phyloP scores from a whole-genome alignment of 306 rosid species.

The Trifolium repens region DNA sequence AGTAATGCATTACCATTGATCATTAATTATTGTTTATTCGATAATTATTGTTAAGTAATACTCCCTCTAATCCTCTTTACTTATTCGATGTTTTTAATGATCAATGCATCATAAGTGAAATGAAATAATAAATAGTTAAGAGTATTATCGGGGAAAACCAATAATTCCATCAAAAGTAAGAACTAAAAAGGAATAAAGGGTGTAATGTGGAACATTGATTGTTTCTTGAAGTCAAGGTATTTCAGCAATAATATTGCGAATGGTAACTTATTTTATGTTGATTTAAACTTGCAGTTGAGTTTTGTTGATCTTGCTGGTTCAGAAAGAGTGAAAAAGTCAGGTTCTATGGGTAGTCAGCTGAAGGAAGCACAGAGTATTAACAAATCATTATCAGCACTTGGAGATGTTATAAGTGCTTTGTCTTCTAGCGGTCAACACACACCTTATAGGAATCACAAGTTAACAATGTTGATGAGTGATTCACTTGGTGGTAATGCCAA shows the following conservation, averaged over 20 bases:
- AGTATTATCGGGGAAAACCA: too few species aligned
- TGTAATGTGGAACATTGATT: not conserved
- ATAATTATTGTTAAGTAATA: too few species aligned
- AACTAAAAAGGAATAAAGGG: too few species aligned
- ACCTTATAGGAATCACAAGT: constrained; percentile 92
- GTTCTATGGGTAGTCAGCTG: constrained; percentile 81
- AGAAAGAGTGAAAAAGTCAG: constrained; percentile 93
- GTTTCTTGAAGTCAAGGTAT: constrained; percentile 16
- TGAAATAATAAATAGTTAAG: too few species aligned
- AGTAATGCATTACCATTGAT: too few species aligned
- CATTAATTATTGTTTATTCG: too few species aligned
- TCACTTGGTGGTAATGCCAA: constrained; percentile 98
- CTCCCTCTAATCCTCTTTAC: too few species aligned
- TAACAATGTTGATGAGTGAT: constrained; percentile 98
- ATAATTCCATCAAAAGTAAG: too few species aligned
- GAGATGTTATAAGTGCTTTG: constrained; percentile 87
- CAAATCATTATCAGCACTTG: constrained; percentile 94
- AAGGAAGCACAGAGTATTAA: constrained; percentile 99
- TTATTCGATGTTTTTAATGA: too few species aligned
- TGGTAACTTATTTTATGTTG: constrained; percentile 26
- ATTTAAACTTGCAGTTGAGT: constrained; percentile 66
- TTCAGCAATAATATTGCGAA: not conserved
- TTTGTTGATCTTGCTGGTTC: constrained; percentile 99
- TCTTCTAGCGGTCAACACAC: constrained; percentile 84
- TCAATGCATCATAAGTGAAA: too few species aligned